phyloP scores from a whole-genome alignment of 805 yeast genomes.

The Candida suzukii region DNA sequence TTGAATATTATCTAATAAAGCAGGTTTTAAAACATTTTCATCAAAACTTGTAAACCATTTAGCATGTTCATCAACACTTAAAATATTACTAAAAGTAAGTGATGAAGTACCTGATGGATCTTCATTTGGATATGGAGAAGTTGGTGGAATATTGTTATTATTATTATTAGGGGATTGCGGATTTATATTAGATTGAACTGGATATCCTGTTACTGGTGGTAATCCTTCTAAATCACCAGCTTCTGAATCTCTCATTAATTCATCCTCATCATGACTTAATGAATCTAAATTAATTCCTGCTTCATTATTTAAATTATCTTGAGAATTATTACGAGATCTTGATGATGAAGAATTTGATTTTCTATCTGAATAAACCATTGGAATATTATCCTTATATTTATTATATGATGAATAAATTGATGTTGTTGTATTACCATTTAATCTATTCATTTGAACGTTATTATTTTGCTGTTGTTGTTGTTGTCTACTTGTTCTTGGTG shows the following conservation, averaged over 20 bases:
- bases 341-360: no score
- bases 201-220: conserved; percentile 24
- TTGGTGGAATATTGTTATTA: neutral
- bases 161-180: neutral
- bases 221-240: conserved; percentile 25
- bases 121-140: conserved; percentile 2
- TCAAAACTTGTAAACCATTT: conserved; percentile 93
- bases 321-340: conserved; percentile 18
- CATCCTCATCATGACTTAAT: conserved; percentile 12
- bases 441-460: neutral
- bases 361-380: conserved; percentile 13
- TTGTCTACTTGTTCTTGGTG: conserved; percentile 33
- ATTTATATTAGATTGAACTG: conserved; percentile 2
- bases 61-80: conserved; percentile 58
- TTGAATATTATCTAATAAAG: conserved; percentile 59
- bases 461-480: no score
- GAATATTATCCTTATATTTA: neutral
- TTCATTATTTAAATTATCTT: neutral
- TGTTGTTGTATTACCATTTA: neutral
- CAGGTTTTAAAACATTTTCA: conserved; percentile 90
- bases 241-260: conserved; percentile 24
- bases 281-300: neutral
- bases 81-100: conserved; percentile 20
- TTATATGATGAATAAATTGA: conserved; percentile 1
- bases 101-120: conserved; percentile 7